Base-by-base conservation (phyloP, 768 basidiomycete species). In the Tylopilus balloui region DNA sequence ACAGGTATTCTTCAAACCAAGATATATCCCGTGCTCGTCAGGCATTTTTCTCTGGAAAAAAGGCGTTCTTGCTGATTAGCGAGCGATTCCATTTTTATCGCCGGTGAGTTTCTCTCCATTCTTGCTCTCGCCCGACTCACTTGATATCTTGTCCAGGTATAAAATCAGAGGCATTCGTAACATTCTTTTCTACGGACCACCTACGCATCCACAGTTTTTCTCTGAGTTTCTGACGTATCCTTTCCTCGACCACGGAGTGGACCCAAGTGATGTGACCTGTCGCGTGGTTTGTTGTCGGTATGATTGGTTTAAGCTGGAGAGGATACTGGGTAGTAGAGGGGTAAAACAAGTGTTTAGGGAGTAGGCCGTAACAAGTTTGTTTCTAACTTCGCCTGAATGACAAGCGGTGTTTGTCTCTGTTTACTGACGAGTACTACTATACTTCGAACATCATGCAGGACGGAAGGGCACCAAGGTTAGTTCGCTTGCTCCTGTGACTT, bases 31-130 rank as follows among this genome's bases (percentile, higher is more conserved):
- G 93, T 3, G 95, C 94, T 0, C 79, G 96, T 37, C 89, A 93
- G 58, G 81, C 86, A 0, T 98, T 99, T 73, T 97, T 95, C 78
- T 77, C 76, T 19, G 90, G 89, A 35, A 84, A 86, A 58, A 91
- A 86, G 56, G 74, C 86, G 0, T 91, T 98, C 74, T 67, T 99
- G 25, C 76, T 98, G 53, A 75, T 97, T 62, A 95, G 89, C 59
- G 96, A 99, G 64, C 83, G 96, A n/a, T 98, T 97, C 76, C 94
- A 99, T 68, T 99, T 98, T 68, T 97, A 92, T 76, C 81, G 90
- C 54, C 75, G 92, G 86, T 84, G 37, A 37, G 73, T 65, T 21
- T 38, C 10, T 32, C 13, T 23, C 11, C 19, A 27, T 31, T 19
- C 14, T 24, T 45, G 8, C 34, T 4, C 37, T 53, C 46, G 39